Evolutionary conservation across 345 rosid genomes (phyloP).

Genomic region (Excoecaria agallocha): DNA sequence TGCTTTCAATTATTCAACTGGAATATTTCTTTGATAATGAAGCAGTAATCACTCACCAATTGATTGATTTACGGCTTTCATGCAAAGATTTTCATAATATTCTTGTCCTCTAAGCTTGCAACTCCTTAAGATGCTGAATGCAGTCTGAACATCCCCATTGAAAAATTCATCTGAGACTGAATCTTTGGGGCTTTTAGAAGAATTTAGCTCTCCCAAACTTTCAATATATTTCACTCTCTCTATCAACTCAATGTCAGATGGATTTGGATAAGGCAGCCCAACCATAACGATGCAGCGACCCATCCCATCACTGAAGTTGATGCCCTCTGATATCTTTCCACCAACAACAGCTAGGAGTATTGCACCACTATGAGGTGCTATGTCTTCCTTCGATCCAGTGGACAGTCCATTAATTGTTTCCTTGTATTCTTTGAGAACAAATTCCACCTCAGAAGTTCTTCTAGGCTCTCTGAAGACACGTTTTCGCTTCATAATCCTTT

Average conservation of each 20-base stretch:
- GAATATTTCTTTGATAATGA: background rate
- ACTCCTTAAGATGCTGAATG: conserved; percentile 64
- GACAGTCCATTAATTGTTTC: conserved; percentile 49
- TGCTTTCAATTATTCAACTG: background rate
- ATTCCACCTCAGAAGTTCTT: conserved; percentile 58
- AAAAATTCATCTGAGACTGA: conserved; percentile 43
- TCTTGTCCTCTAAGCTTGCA: conserved; percentile 81
- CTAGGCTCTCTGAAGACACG: conserved; percentile 90
- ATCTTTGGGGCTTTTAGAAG: conserved; percentile 25
- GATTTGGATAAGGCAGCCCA: conserved; percentile 92
- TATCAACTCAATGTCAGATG: conserved; percentile 71
- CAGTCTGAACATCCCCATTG: conserved; percentile 54
- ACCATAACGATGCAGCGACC: conserved; percentile 96
- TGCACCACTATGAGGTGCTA: conserved; percentile 58
- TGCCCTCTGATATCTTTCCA: conserved; percentile 98
- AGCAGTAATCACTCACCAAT: conserved; percentile 49
- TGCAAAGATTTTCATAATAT: conserved; percentile 93
- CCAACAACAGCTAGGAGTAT: conserved; percentile 87
- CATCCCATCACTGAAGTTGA: conserved; percentile 96
- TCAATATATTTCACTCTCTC: conserved; percentile 90
- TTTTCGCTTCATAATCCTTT: conserved; percentile 73
- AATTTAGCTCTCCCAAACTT: conserved; percentile 53
- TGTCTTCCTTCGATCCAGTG: conserved; percentile 20
- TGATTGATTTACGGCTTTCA: conserved; percentile 96
- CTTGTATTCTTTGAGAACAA: conserved; percentile 75